These are phyloP conservation scores for Stemphylium vesicarium DNA, from an alignment of 2,329 filamentous ascomycete species.

Conservation along the genomic window DNA sequence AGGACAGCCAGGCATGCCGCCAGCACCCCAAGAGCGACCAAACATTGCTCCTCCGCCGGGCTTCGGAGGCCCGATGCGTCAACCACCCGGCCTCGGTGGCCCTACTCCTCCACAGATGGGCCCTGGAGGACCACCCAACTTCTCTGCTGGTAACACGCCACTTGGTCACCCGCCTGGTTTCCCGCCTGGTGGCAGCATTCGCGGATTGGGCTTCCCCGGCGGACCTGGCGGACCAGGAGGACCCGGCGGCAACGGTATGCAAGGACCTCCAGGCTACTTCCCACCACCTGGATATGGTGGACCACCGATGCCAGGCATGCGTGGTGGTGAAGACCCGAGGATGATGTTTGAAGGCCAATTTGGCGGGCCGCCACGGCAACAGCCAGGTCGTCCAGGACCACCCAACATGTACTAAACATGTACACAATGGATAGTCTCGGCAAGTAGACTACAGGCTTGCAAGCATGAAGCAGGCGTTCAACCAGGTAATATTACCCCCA, in stretches of 20 bases:
- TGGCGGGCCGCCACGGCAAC: slow-evolving; percentile 37
- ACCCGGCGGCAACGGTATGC: slow-evolving; percentile 39
- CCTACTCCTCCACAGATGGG: slow-evolving; percentile 41
- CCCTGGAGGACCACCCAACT: slow-evolving; percentile 39
- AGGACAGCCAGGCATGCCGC: slow-evolving; percentile 45
- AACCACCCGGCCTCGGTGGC: slow-evolving; percentile 45
- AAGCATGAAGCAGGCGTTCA: neutral
- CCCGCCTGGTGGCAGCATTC: slow-evolving; percentile 38
- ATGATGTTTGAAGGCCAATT: slow-evolving; percentile 48
- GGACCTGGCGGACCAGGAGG: slow-evolving; percentile 24
- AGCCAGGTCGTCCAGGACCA: slow-evolving; percentile 38
- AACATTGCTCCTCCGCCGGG: slow-evolving; percentile 48
- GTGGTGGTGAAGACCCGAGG: slow-evolving; percentile 43
- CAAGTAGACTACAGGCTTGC: neutral
- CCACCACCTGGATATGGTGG: slow-evolving; percentile 42
- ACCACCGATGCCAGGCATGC: slow-evolving; percentile 39
- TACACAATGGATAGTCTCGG: neutral
- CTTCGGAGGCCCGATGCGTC: slow-evolving; percentile 45
- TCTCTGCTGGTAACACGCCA: slow-evolving; percentile 48
- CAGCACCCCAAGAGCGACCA: slow-evolving; percentile 44
- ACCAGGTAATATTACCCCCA: neutral
- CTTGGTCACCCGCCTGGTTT: slow-evolving; percentile 48
- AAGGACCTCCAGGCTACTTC: slow-evolving; percentile 46
- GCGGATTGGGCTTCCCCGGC: slow-evolving; percentile 38
- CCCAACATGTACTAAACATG: slow-evolving; percentile 41